Evolutionary conservation across 345 rosid species (phyloP), one percentile per base, ranked within the genome.

Genomic region (Anastatica hierochuntica): DNA sequence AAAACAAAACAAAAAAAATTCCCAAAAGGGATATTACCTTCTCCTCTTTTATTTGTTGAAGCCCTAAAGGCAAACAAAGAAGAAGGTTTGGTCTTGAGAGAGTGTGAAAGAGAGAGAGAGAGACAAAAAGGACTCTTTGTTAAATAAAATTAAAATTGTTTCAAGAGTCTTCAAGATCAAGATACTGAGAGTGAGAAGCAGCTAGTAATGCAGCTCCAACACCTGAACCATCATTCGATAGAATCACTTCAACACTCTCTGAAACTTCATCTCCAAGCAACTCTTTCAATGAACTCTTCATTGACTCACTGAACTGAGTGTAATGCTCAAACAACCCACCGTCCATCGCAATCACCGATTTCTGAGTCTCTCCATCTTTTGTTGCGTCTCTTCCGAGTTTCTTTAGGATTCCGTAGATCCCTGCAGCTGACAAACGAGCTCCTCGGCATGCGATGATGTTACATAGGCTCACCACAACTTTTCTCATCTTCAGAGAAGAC

Each of bases 301-400:
- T 43, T 50, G 79, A 69, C 14, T 75, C 77, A 29, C 82, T 76
- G 60, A 59, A 86, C 53, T 79, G 76, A 4, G 56, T 43, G 58
- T 86, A 86, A 53, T 86, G 90, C 60, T 86, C 95, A 2, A 70
- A 86, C 14, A 86, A 51, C 16, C 95, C 95, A 49, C 95, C 95
- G 10, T 86, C 95, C 81, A 86, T 52, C 26, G 90, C 95, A 38
- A 86, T 64, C 20, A 80, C 88, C 0, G 85, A 72, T 62, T 44
- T 80, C 65, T 75, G 83, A 11, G 51, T n/a, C n/a, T n/a, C n/a
- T 50, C 79, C 88, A 1, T 76, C 80, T 66, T 72, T 80, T 18
- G 54, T 7, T 0, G 66, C 15, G 53, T 86, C 95, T 64, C 72
- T 82, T 59, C 95, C 90, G 57, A 76, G 62, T 70, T 86, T 86